Evolutionary conservation across 2,329 filamentous ascomycete species (phyloP).

Genomic region (Pestalotiopsis fici): DNA sequence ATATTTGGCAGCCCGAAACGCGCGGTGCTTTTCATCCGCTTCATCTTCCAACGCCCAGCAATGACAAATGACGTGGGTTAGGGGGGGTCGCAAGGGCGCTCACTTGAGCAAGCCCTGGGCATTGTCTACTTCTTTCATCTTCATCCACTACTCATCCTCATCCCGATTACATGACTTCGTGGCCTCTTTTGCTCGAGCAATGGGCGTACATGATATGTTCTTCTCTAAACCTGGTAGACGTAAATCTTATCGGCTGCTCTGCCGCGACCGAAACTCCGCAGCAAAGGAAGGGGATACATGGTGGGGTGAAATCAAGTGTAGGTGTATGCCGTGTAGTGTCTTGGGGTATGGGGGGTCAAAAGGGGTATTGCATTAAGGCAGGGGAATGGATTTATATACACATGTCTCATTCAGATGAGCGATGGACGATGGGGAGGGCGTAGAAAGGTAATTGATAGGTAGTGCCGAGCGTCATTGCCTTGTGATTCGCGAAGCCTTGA

Average conservation of each 20-base stretch:
- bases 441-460: neutral
- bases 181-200: slow-evolving; percentile 21
- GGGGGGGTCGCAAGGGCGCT: neutral
- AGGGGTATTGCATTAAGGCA: slow-evolving; percentile 30
- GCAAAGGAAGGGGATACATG: slow-evolving; percentile 20
- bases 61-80: neutral
- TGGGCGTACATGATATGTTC: slow-evolving; percentile 35
- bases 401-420: slow-evolving; percentile 22
- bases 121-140: neutral
- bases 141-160: slow-evolving; percentile 19
- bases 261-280: slow-evolving; percentile 35
- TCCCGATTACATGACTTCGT: slow-evolving; percentile 34
- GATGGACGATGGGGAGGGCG: slow-evolving; percentile 10
- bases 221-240: slow-evolving; percentile 30
- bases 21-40: slow-evolving; percentile 2
- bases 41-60: slow-evolving; percentile 1
- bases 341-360: slow-evolving; percentile 19
- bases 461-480: slow-evolving; percentile 17
- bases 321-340: slow-evolving; percentile 23
- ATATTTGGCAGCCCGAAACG: neutral
- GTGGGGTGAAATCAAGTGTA: slow-evolving; percentile 18
- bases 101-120: slow-evolving; percentile 7
- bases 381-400: slow-evolving; percentile 32
- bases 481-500: slow-evolving; percentile 25
- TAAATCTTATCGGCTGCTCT: slow-evolving; percentile 31